A percentile compares a stretch with the other conserved stretches of the same genome.
Conservation (phyloP, 345 rosid genomes). For the Populus tremula region DNA sequence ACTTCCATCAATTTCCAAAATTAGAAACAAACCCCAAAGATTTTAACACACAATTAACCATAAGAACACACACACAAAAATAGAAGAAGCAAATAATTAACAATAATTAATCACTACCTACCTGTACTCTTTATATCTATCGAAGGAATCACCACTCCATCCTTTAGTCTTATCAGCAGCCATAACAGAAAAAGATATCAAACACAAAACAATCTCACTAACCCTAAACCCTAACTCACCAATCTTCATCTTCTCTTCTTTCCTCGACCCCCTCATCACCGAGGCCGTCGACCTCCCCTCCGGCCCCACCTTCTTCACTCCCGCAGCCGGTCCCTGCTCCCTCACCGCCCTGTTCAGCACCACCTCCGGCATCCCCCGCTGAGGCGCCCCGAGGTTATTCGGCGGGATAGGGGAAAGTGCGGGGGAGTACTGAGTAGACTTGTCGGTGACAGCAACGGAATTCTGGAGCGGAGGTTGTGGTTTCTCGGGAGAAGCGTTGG, state of each 20-base stretch:
- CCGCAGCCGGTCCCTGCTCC: constrained; percentile 21
- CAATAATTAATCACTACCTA: constrained; percentile 4
- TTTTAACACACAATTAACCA: neutral
- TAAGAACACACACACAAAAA: neutral
- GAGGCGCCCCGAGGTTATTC: neutral
- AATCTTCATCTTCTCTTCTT: constrained; percentile 34
- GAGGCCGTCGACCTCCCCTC: constrained; percentile 25
- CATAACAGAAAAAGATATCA: constrained; percentile 94
- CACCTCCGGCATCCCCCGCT: constrained; percentile 26
- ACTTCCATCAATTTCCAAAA: neutral
- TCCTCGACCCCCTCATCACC: constrained; percentile 36
- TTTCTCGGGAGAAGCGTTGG: constrained; percentile 50
- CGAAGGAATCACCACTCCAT: constrained; percentile 96
- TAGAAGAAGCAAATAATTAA: neutral
- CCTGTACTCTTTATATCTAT: constrained; percentile 94
- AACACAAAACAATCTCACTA: constrained; percentile 58
- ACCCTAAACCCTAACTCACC: constrained; percentile 66
- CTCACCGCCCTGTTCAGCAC: constrained; percentile 42
- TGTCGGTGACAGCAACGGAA: constrained; percentile 54
- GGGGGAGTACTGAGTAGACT: constrained; percentile 48
- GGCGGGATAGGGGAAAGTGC: constrained; percentile 34
- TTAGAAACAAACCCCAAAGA: neutral
- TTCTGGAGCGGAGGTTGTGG: constrained; percentile 17
- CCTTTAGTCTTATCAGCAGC: constrained; percentile 95
- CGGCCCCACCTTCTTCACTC: constrained; percentile 34